Evolutionary conservation across 257 asterid species (phyloP), one percentile per base, ranked within the genome.

Genomic region (Salvia splendens): DNA sequence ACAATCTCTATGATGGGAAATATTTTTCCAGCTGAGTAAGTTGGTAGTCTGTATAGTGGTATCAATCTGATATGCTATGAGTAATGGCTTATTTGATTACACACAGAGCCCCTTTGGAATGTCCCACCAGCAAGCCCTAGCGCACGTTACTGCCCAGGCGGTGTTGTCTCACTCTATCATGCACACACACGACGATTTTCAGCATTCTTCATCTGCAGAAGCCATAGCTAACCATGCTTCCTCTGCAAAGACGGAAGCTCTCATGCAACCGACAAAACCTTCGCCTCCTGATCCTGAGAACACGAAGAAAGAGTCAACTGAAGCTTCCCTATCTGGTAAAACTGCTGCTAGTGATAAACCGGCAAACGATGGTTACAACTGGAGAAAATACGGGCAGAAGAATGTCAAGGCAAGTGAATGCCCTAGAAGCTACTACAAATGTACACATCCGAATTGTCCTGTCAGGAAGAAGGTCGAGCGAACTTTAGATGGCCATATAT

Each of bases 321-420:
- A 77, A 66, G 79, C 66, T 61, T 65, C 88, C 30, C 87, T 74
- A 61, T 74, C 84, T 11, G 86, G 76, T 52, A 79, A 62, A 71
- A 84, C 56, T 30, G 38, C 78, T 54, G 74, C 69, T 42, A 67
- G 82, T 28, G 85, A 80, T 65, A 91, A 89, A 71, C 94, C 93
- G 4, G 87, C 80, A 57, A 72, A 74, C 65, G 99, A 94, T 56
- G 99, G 99, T 68, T 94, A 91, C 73, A 91, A 94, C 83, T 94
- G 99, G 99, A 87, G 99, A 75, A 94, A 94, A 65, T 94, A 94
- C 32, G 99, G 99, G 46, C 96, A 94, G 84, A 94, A 94, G 73
- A 82, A 80, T 53, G 97, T 94, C 40, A 94, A 94, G 82, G 79
- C 88, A 14, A 94, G 92, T 51, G 99, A 88, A 75, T 83, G 85